Base-by-base conservation (phyloP, 169 alveolate genomes). In the Eimeria sp. region DNA sequence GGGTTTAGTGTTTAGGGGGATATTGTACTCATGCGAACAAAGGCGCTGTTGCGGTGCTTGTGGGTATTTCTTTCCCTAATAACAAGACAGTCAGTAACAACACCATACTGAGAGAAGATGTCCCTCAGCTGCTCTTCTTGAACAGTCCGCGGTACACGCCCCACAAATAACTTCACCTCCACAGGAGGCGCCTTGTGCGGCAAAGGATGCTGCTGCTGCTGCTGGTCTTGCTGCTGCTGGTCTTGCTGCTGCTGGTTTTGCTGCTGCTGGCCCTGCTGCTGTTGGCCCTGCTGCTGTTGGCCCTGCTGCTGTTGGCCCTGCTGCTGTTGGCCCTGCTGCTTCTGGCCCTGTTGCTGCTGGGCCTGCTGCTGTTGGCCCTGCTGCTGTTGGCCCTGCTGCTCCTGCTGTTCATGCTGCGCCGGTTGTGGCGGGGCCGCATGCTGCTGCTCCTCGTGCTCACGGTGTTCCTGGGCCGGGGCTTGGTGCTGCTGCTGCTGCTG, bases 101-200 rank as follows among this genome's bases (percentile, higher is more conserved):
- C 90, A 11, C 99, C 99, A 92, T 96, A 98, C 67, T 97, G 98
- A 91, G 97, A 98, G 95, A 98, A 98, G 91, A 98, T 86, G 20
- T 97, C 97, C 25, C 98, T 90, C 65, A 98, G 83, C 30, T 97
- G 98, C 18, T 96, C 97, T 86, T 98, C 99, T 94, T 97, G 98
- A 78, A 97, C 87, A 58, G 97, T 95, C 89, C 95, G 98, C 11
- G 99, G 99, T 18, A 98, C 98, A 25, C 99, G 93, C 47, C 99
- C 99, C 54, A 98, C 98, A 76, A 98, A 98, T 47, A 98, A 96
- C 97, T 98, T 98, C 89, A 98, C 98, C 86, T 98, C 98, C 34
- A 98, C 99, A 45, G 98, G 98, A n/a, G 99, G 99, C 40, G 99
- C 99, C 40, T 99, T 99, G 91, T 97, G 96, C 73, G 95, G 95